Base-by-base conservation (phyloP, 2,329 filamentous ascomycete genomes). In the Calonectria henricotiae region DNA sequence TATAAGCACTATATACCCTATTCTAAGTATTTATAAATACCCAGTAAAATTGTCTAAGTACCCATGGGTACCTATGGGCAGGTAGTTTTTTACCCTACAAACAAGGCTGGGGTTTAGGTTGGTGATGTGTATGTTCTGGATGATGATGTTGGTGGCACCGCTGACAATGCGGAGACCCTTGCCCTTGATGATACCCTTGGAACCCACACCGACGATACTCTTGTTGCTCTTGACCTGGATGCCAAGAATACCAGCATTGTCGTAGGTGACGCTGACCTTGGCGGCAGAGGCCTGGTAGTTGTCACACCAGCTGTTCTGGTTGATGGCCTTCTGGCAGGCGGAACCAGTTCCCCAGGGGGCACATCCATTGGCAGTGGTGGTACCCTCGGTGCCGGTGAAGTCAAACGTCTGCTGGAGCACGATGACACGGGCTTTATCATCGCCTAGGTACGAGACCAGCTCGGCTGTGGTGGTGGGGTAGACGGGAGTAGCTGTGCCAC, bases 361-460 rank as follows among this genome's bases (percentile, higher is more conserved):
- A 76, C 89, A 91, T 30, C 89, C 89, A 20, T 82, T 85, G 25
- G 79, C 84, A 20, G 83, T 87, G 3, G 81, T 83, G 3, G 83
- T 86, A 54, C 89, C 89, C 78, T 90, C 88, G 17, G 84, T 85
- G 44, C 83, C 85, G 25, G 82, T 86, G 82, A 89, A 90, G 81
- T 90, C 85, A 75, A 86, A 86, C 39, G 83, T 84, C 75, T 89
- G 87, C 75, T 85, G 84, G 27, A 91, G 82, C 60, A 91, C 84
- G 73, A 92, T 90, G 70, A 87, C 86, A 20, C 88, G 86, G 11
- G 89, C 74, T 30, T 82, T 78, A 67, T 79, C 80, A 77, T 90
- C 88, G n/a, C 83, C 83, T 12, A 91, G 85, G 80, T 89, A 91
- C 51, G 83, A 85, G 78, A 87, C 86, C 51, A 91, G 85, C 85